Evolutionary conservation across 345 rosid genomes (phyloP).

Genomic region (Eucalyptus sp.): DNA sequence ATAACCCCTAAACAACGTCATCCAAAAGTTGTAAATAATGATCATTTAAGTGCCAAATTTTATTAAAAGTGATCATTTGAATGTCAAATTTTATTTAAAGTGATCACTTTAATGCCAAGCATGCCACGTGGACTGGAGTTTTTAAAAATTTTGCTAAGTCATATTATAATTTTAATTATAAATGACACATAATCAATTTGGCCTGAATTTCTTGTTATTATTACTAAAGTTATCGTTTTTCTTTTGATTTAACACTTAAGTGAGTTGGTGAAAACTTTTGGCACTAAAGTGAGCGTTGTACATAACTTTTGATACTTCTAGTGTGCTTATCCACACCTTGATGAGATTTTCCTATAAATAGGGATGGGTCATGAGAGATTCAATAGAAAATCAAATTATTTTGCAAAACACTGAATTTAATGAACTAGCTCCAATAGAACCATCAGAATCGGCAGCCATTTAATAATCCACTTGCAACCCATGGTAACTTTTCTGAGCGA

Average conservation of each 20-base stretch:
- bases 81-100: no score
- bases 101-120: no score
- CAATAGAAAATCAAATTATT: background rate
- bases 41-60: no score
- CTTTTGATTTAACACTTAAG: accelerated
- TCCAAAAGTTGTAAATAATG: no score
- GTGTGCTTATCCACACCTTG: accelerated
- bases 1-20: accelerated
- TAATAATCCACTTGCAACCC: background rate
- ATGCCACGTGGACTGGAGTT: no score
- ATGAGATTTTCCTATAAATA: background rate
- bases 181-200: no score
- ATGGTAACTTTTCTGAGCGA: background rate
- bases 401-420: background rate
- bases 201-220: accelerated
- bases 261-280: accelerated
- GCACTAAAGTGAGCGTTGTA: accelerated
- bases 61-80: no score
- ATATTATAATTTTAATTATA: no score
- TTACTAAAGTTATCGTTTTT: no score
- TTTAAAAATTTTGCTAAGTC: no score
- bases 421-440: background rate
- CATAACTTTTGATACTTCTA: no score
- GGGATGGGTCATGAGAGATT: background rate
- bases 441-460: background rate